Evolutionary conservation across 148 eudicot species (phyloP).

Genomic region (Salicornia ramosissima): DNA sequence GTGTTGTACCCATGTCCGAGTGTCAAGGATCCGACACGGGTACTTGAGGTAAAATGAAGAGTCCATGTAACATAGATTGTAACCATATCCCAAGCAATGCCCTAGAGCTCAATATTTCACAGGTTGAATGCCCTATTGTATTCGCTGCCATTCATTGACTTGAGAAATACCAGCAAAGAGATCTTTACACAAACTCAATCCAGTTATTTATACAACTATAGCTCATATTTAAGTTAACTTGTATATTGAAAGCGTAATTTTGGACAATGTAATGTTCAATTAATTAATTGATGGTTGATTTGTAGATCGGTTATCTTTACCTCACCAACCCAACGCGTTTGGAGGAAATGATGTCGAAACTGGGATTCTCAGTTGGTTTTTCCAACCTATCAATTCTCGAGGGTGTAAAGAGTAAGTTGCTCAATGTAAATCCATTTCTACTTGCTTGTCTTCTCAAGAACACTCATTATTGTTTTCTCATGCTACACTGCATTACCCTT

Average conservation of each 20-base stretch:
- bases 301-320: conserved; percentile 86
- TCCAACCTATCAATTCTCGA: conserved; percentile 43
- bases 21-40: too few species aligned
- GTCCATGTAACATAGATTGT: too few species aligned
- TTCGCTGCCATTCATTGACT: too few species aligned
- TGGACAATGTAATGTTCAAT: not conserved
- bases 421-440: not conserved
- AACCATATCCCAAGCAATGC: too few species aligned
- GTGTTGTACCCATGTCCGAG: too few species aligned
- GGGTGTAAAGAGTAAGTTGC: conserved; percentile 34
- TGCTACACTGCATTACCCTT: too few species aligned
- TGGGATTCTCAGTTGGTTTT: conserved; percentile 68
- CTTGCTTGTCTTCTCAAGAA: not conserved
- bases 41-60: too few species aligned
- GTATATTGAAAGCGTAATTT: not conserved
- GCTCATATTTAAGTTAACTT: not conserved
- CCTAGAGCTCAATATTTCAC: too few species aligned
- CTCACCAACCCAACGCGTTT: conserved; percentile 65
- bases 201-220: not conserved
- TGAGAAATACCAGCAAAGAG: not conserved
- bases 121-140: too few species aligned
- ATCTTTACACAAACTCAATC: not conserved
- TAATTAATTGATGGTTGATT: conserved; percentile 3
- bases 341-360: conserved; percentile 71
- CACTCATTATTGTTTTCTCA: not conserved